Percentiles rank a stretch among this genome's conserved stretches.
Conservation (phyloP, 2,329 filamentous ascomycete species). For the Cercospora sp. region DNA sequence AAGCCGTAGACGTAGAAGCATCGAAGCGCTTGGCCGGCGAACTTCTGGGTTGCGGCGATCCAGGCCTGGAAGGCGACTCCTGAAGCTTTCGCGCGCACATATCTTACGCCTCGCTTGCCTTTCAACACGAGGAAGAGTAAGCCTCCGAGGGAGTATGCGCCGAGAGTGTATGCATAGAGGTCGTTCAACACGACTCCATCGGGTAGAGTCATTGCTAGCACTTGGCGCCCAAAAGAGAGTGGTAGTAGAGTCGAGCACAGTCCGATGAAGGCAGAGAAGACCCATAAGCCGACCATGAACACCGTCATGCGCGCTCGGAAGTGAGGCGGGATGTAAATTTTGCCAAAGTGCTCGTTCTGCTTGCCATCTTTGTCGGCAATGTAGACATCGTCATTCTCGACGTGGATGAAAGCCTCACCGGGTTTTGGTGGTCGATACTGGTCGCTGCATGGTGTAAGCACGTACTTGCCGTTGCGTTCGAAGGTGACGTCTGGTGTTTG, state of each 20-base stretch:
- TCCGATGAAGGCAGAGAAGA: constrained; percentile 86
- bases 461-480: constrained; percentile 73
- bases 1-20: constrained; percentile 74
- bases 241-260: constrained; percentile 83
- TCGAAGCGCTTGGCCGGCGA: constrained; percentile 43
- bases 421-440: constrained; percentile 92
- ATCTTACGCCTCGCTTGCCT: constrained; percentile 15
- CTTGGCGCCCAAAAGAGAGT: constrained; percentile 75
- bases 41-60: constrained; percentile 26
- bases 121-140: constrained; percentile 56
- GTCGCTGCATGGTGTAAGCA: constrained; percentile 90
- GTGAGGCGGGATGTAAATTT: constrained; percentile 74
- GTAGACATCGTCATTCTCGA: constrained; percentile 59
- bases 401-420: constrained; percentile 74
- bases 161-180: constrained; percentile 92
- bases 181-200: constrained; percentile 78
- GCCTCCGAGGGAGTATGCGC: constrained; percentile 76
- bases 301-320: constrained; percentile 78
- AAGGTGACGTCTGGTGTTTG: constrained; percentile 49
- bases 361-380: constrained; percentile 38
- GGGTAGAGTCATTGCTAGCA: constrained; percentile 74
- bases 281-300: constrained; percentile 89
- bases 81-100: constrained; percentile 23
- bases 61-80: constrained; percentile 30
- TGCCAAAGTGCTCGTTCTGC: constrained; percentile 50